Conservation (phyloP, 2,329 filamentous ascomycete genomes). For the Pseudocercospora ulei region DNA sequence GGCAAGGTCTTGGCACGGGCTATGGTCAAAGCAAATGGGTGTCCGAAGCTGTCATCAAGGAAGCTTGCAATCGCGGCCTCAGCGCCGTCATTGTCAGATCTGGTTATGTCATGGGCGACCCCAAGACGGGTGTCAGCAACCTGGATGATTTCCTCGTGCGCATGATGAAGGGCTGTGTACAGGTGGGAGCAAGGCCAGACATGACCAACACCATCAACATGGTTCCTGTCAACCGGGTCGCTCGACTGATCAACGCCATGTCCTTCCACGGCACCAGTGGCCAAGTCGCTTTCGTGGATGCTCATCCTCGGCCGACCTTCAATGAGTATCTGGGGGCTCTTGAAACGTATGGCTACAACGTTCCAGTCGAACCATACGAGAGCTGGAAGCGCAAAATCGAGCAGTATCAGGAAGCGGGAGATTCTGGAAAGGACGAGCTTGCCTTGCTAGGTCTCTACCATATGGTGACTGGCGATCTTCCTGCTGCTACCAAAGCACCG, state of each 20-base stretch:
- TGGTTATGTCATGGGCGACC: slow-evolving; percentile 74
- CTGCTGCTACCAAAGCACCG: slow-evolving; percentile 58
- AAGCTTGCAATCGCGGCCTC: slow-evolving; percentile 69
- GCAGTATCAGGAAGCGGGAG: slow-evolving; percentile 53
- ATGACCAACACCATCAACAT: slow-evolving; percentile 84
- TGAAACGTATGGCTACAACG: slow-evolving; percentile 61
- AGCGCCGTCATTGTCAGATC: slow-evolving; percentile 66
- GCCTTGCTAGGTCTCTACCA: slow-evolving; percentile 67
- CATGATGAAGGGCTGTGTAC: slow-evolving; percentile 77
- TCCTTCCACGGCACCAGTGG: slow-evolving; percentile 48
- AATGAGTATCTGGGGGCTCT: slow-evolving; percentile 66
- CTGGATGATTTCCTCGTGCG: slow-evolving; percentile 87
- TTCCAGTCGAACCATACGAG: slow-evolving; percentile 57
- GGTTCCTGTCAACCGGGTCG: slow-evolving; percentile 77
- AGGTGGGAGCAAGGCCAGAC: slow-evolving; percentile 61
- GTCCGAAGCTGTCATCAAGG: slow-evolving; percentile 60
- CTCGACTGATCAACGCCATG: slow-evolving; percentile 65
- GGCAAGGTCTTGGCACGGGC: slow-evolving; percentile 67
- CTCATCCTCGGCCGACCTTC: slow-evolving; percentile 66
- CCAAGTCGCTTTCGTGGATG: slow-evolving; percentile 64
- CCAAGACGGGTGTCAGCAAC: slow-evolving; percentile 58
- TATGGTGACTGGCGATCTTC: slow-evolving; percentile 61
- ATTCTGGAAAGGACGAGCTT: slow-evolving; percentile 55
- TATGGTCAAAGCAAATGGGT: slow-evolving; percentile 92
- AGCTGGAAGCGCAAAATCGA: slow-evolving; percentile 60